Evolutionary conservation across 1,139 yeast genomes (phyloP), one percentile per base, ranked within the genome.

Genomic region (Yamadazyma membranifaciens): DNA sequence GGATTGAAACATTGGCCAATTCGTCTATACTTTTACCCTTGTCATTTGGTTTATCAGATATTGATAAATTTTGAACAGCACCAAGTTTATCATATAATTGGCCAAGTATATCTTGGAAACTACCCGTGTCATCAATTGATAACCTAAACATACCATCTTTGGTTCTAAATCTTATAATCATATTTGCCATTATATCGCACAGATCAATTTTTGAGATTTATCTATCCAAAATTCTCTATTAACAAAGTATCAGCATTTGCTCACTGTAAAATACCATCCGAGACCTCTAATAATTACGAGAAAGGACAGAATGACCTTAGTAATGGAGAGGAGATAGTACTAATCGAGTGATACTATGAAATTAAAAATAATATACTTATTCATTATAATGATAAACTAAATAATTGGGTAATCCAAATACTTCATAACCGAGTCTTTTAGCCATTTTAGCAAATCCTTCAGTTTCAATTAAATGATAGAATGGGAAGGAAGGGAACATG

Each of bases 401-500:
- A 62, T 92, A 92, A 64, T 92, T 89, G 41, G 98, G 98, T 58
- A 92, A 73, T 4, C 98, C 98, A 62, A 74, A 84, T 20, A 91
- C 91, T 53, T 84, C 87, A 65, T 92, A 91, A 24, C 96, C 96
- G 47, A 92, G 73, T 52, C 98, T 75, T 63, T 87, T 87, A 33
- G 96, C 96, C 98, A 92, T 92, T 63, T 87, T 88, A 22, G 98
- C 98, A 65, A 92, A 92, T 16, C 98, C 98, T 67, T 92, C 98
- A 6, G 98, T 89, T 67, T 92, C 98, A 51, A 92, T 89, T 65
- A 92, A 75, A 60, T 92, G 96, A 63, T 92, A 91, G 71, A 92
- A 92, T 46, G 98, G 94, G 79, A 92, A 92, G 31, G 95, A 87
- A 14, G 98, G 98, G 78, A 92, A 92, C 97, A 91, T 91, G 43